phyloP scores from a whole-genome alignment of 2,329 filamentous ascomycete genomes.

The Calonectria pseudoreteaudii region DNA sequence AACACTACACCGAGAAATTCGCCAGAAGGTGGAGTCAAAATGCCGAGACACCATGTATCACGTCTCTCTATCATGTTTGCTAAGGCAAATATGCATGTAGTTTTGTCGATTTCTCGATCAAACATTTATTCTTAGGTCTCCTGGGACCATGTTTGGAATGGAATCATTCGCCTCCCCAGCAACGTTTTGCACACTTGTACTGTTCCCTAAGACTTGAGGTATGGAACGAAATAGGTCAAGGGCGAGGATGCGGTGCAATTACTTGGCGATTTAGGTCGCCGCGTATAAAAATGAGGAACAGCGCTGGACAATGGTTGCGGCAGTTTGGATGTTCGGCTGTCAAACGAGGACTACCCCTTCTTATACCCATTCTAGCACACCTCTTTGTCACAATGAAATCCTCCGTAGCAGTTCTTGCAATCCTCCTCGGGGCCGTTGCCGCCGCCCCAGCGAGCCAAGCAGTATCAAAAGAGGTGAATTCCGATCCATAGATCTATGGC shows the following conservation, averaged over 20 bases:
- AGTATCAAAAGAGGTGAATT: background rate
- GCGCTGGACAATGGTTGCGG: background rate
- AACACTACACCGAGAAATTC: background rate
- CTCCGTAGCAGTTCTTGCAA: background rate
- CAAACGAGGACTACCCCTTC: too few species aligned
- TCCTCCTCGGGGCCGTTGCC: background rate
- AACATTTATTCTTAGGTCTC: background rate
- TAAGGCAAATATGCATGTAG: background rate
- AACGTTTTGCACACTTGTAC: background rate
- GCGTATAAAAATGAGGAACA: background rate
- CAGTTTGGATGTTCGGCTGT: background rate
- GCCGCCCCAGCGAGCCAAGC: background rate
- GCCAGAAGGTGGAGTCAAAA: background rate
- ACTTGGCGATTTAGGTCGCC: background rate
- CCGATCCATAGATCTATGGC: background rate
- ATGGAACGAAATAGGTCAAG: background rate
- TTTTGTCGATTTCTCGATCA: background rate
- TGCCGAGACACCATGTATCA: slow-evolving; percentile 1
- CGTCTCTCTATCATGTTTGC: background rate
- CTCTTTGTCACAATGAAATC: background rate
- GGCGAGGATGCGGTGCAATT: background rate
- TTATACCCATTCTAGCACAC: background rate
- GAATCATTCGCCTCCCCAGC: background rate
- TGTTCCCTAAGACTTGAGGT: background rate
- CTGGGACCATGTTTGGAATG: background rate